Conservation (phyloP, 192 early-diverging fungal species). For the Anaeromyces robustus region DNA sequence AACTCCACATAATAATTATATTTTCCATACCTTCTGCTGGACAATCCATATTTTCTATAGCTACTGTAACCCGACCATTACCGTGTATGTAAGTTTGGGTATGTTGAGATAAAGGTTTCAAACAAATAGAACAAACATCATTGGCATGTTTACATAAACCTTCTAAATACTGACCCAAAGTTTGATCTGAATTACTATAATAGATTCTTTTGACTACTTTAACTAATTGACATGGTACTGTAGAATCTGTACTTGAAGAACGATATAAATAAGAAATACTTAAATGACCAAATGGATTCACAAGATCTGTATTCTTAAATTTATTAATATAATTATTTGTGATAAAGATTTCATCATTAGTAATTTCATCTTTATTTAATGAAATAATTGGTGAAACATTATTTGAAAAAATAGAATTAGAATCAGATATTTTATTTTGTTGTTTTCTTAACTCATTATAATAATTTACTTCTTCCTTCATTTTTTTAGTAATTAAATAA, state of each 20-base stretch:
- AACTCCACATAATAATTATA: slow-evolving; percentile 77
- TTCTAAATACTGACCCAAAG: slow-evolving; percentile 76
- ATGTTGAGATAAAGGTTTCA: slow-evolving; percentile 63
- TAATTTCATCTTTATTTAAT: neutral
- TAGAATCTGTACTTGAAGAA: neutral
- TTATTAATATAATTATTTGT: neutral
- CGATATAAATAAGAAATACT: slow-evolving; percentile 24
- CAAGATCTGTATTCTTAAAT: neutral
- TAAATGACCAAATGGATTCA: slow-evolving; percentile 58
- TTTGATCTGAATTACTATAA: slow-evolving; percentile 67
- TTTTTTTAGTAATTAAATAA: slow-evolving; percentile 53
- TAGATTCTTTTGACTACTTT: neutral
- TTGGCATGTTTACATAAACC: slow-evolving; percentile 58
- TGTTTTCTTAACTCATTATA: slow-evolving; percentile 9
- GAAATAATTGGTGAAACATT: neutral
- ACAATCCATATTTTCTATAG: slow-evolving; percentile 37
- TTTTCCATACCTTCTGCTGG: slow-evolving; percentile 53
- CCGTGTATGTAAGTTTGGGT: slow-evolving; percentile 78
- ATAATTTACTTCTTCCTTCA: slow-evolving; percentile 30
- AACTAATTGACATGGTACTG: slow-evolving; percentile 10
- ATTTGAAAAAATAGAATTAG: neutral
- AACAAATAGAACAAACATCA: slow-evolving; percentile 56
- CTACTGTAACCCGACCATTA: slow-evolving; percentile 57
- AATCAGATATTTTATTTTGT: neutral
- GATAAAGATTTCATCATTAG: neutral